Base-by-base conservation (phyloP, 148 eudicot species). In the Beta vulgaris region DNA sequence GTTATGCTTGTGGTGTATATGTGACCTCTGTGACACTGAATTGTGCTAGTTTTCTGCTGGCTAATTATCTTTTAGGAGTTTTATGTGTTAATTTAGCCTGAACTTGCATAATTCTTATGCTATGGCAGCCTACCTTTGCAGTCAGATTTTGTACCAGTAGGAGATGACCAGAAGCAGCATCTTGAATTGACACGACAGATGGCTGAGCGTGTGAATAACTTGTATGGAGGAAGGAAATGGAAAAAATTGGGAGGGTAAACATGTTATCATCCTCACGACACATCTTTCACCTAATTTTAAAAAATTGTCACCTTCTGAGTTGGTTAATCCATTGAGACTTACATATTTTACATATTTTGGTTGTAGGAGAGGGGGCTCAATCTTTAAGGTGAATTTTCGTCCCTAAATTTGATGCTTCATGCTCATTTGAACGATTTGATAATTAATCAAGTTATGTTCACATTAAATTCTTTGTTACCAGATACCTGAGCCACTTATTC, bases 101-200 rank as follows among this genome's bases (percentile, higher is more conserved):
- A 88, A 82, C 75, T 77, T 80, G 80, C 87, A 86, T 79, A 80
- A 81, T 83, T 82, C 91, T 91, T 79, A 84, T 86, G 74, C 51
- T 59, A 79, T 78, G 86, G 86, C 86, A 83, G 86, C 84, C 68
- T 83, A 83, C 76, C 81, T 88, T 84, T 92, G 94, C 98, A 96
- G 99, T 96, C 99, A 84, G 99, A 96, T 84, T 87, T 89, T 86
- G 99, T 96, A 73, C 99, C 99, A 34, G 99, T 96, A 79, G 98
- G 99, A 61, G 98, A 91, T 85, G 99, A 96, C 85, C 99, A 96
- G 85, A 92, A 91, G 88, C 99, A 96, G 79, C 99, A 96, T 84
- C 84, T 96, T 39, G 99, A 96, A 80, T 82, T 96, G 82, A 96
- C 99, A 1, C 85, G 98, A 61, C 91, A 92, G 71, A 75, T 96